phyloP scores from a whole-genome alignment of 2,329 filamentous ascomycete species.

The Septoria petroselini region DNA sequence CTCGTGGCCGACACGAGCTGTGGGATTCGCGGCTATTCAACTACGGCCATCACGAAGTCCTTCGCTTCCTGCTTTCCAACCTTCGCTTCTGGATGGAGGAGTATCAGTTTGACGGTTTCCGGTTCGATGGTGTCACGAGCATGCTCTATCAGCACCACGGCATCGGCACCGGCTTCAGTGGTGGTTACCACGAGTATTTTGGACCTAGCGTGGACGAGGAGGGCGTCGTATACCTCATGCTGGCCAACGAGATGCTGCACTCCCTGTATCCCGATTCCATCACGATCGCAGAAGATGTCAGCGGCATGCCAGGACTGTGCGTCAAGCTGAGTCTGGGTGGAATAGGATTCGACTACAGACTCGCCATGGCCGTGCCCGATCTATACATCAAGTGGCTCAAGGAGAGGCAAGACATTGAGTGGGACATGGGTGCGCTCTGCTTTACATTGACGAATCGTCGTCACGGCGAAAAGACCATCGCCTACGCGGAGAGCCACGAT shows the following conservation, averaged over 20 bases:
- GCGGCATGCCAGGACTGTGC: slow-evolving; percentile 96
- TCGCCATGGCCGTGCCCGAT: slow-evolving; percentile 96
- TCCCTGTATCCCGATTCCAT: slow-evolving; percentile 82
- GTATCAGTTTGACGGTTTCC: slow-evolving; percentile 93
- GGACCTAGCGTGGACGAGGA: slow-evolving; percentile 86
- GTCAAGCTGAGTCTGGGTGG: slow-evolving; percentile 80
- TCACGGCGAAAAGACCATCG: slow-evolving; percentile 96
- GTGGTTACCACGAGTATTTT: slow-evolving; percentile 98
- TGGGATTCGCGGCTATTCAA: slow-evolving; percentile 99
- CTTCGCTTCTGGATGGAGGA: slow-evolving; percentile 99
- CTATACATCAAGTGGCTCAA: slow-evolving; percentile 99
- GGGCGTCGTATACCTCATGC: slow-evolving; percentile 88
- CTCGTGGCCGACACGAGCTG: slow-evolving; percentile 79
- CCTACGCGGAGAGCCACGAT: slow-evolving; percentile 39
- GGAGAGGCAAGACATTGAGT: slow-evolving; percentile 83
- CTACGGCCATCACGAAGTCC: slow-evolving; percentile 89
- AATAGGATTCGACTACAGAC: slow-evolving; percentile 92
- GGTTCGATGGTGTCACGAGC: slow-evolving; percentile 96
- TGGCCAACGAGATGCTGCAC: slow-evolving; percentile 95
- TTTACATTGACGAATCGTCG: slow-evolving; percentile 89
- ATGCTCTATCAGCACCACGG: slow-evolving; percentile 97
- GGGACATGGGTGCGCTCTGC: slow-evolving; percentile 82
- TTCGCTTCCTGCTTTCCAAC: slow-evolving; percentile 94
- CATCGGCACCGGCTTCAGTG: slow-evolving; percentile 97
- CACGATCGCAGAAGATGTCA: slow-evolving; percentile 94